Evolutionary conservation across 768 basidiomycete species (phyloP).

Genomic region (Cubamyces sp.): DNA sequence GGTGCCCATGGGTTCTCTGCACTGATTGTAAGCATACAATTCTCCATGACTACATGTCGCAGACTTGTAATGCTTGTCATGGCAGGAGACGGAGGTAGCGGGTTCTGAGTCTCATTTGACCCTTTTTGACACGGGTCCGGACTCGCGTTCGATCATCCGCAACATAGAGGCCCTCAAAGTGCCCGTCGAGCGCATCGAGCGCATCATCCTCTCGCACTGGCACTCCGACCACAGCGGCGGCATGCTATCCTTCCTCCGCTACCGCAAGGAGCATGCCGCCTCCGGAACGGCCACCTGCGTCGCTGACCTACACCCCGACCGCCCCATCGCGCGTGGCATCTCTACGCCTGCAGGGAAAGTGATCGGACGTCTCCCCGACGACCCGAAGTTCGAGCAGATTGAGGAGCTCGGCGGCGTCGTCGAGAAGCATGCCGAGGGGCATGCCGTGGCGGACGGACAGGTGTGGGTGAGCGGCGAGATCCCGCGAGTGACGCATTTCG

Average conservation of each 20-base stretch:
- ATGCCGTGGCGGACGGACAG: conserved; percentile 62
- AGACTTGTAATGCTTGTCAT: neutral
- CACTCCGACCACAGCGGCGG: conserved; percentile 53
- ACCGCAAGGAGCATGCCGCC: conserved; percentile 38
- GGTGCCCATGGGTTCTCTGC: conserved; percentile 88
- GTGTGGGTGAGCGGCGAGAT: conserved; percentile 85
- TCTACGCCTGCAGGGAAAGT: conserved; percentile 51
- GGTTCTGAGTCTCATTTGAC: conserved; percentile 53
- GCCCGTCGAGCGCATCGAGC: conserved; percentile 55
- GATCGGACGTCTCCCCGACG: conserved; percentile 61
- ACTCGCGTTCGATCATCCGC: conserved; percentile 71
- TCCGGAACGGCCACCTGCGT: conserved; percentile 40
- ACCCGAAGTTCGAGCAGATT: conserved; percentile 76
- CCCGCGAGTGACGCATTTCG: conserved; percentile 68
- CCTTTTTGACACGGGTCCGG: conserved; percentile 86
- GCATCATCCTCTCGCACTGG: conserved; percentile 80
- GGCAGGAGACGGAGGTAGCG: conserved; percentile 62
- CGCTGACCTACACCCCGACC: conserved; percentile 78
- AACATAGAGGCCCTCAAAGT: conserved; percentile 67
- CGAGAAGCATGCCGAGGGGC: conserved; percentile 60
- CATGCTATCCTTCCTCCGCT: conserved; percentile 62
- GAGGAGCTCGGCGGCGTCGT: conserved; percentile 55
- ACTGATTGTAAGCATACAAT: conserved; percentile 57
- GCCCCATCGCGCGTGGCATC: conserved; percentile 76
- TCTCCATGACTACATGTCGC: neutral